Percentiles rank a stretch among this genome's conserved stretches.
Evolutionary conservation across 805 yeast genomes (phyloP).

Genomic region (Ogataea pilisensis): DNA sequence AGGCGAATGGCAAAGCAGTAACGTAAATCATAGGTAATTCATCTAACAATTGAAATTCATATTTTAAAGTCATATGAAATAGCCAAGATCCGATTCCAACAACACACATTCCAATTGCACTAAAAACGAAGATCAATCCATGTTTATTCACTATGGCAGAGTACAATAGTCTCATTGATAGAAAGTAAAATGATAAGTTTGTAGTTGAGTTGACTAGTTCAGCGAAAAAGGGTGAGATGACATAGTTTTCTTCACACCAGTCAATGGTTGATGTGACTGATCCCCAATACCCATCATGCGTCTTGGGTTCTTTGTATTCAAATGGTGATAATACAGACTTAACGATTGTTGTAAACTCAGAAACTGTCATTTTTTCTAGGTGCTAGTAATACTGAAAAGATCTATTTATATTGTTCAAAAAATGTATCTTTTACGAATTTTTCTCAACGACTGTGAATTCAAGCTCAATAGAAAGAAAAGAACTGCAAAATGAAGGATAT

Average conservation of each 20-base stretch:
- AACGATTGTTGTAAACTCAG: neutral
- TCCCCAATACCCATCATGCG: constrained; percentile 63
- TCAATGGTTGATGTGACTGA: constrained; percentile 85
- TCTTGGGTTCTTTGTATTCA: constrained; percentile 18
- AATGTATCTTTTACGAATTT: no score
- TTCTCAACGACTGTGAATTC: no score
- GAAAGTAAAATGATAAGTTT: constrained; percentile 48
- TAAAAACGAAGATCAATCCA: constrained; percentile 64
- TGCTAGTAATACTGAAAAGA: no score
- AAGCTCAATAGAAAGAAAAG: no score
- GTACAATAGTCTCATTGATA: constrained; percentile 35
- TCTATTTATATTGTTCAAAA: no score
- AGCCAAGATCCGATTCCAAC: constrained; percentile 94
- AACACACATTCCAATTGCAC: constrained; percentile 70
- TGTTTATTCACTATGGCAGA: constrained; percentile 56
- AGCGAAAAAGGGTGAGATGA: constrained; percentile 78
- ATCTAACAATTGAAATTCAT: constrained; percentile 82
- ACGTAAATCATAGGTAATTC: constrained; percentile 97
- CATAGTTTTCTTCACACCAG: constrained; percentile 97
- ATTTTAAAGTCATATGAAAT: constrained; percentile 89
- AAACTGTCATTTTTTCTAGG: no score
- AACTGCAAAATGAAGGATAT: no score
- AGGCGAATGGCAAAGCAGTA: constrained; percentile 76
- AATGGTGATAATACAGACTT: constrained; percentile 5
- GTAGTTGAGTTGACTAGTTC: constrained; percentile 89